These are phyloP conservation scores for Tylopilus vinaceipallidus DNA, from an alignment of 768 basidiomycete genomes.

Conservation along the genomic window DNA sequence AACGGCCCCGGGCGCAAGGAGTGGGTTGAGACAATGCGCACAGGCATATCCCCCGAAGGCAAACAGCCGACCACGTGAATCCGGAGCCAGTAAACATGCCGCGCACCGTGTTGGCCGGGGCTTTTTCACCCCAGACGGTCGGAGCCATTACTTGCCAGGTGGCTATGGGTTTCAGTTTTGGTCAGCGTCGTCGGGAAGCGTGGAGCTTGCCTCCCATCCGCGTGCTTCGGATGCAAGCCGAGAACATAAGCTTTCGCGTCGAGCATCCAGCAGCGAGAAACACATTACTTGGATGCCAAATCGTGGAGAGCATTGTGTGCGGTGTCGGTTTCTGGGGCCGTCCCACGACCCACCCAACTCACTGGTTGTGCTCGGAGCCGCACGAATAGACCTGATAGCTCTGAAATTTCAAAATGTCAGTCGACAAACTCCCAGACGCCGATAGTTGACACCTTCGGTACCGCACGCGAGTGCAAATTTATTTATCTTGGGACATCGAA, in stretches of 20 bases:
- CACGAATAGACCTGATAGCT: too few species aligned
- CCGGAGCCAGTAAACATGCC: constrained; percentile 95
- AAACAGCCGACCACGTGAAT: constrained; percentile 95
- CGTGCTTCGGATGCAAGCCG: constrained; percentile 98
- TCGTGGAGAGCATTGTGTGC: constrained; percentile 89
- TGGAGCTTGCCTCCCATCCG: constrained; percentile 75
- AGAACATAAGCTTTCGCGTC: constrained; percentile 98
- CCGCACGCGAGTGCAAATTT: too few species aligned
- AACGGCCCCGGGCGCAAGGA: background rate
- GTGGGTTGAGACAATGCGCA: constrained; percentile 40
- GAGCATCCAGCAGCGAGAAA: constrained; percentile 88
- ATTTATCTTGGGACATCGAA: too few species aligned
- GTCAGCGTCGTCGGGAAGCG: background rate
- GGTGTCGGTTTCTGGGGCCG: constrained; percentile 96
- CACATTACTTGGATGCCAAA: constrained; percentile 99
- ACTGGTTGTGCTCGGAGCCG: constrained; percentile 95
- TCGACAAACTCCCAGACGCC: too few species aligned
- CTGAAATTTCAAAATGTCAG: too few species aligned
- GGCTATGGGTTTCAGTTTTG: constrained; percentile 43
- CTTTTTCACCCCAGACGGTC: constrained; percentile 92
- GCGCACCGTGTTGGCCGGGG: constrained; percentile 97
- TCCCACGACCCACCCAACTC: constrained; percentile 99
- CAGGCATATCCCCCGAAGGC: constrained; percentile 89
- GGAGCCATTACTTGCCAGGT: too few species aligned
- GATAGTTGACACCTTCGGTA: too few species aligned